Evolutionary conservation across 306 rosid genomes (phyloP).

Genomic region (Quercus robur): DNA sequence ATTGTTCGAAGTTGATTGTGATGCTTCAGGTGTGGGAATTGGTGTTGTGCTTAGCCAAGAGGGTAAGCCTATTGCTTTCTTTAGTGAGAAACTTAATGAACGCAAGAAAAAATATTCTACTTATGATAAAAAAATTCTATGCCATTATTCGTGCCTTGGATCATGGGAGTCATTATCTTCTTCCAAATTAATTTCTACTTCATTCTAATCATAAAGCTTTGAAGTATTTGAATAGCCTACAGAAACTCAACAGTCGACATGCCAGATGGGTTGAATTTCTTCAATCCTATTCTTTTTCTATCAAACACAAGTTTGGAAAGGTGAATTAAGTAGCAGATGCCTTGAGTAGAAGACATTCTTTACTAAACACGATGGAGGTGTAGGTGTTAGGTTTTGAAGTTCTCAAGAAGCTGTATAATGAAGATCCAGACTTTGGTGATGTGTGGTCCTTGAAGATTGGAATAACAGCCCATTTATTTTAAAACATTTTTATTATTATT

Average conservation of each 20-base stretch:
- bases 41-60: neutral
- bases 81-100: neutral
- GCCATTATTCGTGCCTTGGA: neutral
- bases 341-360: neutral
- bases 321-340: neutral
- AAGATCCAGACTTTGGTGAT: neutral
- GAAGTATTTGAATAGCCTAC: neutral
- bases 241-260: neutral
- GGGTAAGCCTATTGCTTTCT: neutral
- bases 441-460: neutral
- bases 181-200: neutral
- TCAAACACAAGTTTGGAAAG: neutral
- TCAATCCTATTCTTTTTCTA: neutral
- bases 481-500: too few relatives aligned
- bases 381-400: neutral
- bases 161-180: neutral
- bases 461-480: too few relatives aligned
- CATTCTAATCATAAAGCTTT: neutral
- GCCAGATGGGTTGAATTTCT: neutral
- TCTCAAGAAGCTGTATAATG: neutral
- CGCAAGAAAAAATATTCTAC: neutral
- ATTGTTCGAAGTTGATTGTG: neutral
- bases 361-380: neutral
- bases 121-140: neutral
- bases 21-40: neutral